Percentiles rank a stretch among this genome's conserved stretches.
Evolutionary conservation across 495 filamentous ascomycete species (phyloP).

Genomic region (Trypethelium eluteriae): DNA sequence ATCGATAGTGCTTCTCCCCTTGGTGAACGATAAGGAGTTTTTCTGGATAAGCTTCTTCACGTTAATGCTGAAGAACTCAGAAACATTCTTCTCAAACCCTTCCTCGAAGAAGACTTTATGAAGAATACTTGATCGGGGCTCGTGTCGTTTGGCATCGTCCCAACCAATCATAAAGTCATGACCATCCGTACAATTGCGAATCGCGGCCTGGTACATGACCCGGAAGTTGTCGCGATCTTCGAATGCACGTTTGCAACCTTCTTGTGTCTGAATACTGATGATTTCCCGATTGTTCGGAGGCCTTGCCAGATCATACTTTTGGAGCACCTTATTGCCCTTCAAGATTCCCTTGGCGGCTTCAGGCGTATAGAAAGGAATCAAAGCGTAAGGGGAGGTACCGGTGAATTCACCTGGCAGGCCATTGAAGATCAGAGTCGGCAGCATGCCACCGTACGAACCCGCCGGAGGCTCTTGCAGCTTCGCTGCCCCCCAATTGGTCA

Average conservation of each 20-base stretch:
- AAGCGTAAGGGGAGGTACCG: constrained; percentile 36
- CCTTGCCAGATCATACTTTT: constrained; percentile 34
- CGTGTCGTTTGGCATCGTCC: constrained; percentile 35
- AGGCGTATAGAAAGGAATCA: constrained; percentile 39
- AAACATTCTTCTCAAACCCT: constrained; percentile 35
- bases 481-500: constrained; percentile 33
- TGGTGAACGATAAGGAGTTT: constrained; percentile 33
- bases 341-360: constrained; percentile 44
- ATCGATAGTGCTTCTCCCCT: constrained; percentile 33
- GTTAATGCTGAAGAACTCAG: constrained; percentile 32
- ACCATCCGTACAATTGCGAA: constrained; percentile 32
- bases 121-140: constrained; percentile 31
- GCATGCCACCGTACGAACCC: constrained; percentile 34
- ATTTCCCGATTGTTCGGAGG: constrained; percentile 28
- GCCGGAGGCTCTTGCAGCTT: constrained; percentile 24
- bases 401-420: constrained; percentile 24
- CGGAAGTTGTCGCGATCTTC: constrained; percentile 38
- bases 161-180: constrained; percentile 41
- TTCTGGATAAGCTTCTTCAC: constrained; percentile 34
- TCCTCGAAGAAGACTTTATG: constrained; percentile 39
- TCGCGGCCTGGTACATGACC: constrained; percentile 37
- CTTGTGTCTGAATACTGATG: constrained; percentile 35
- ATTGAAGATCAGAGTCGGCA: constrained; percentile 28
- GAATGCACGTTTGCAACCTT: constrained; percentile 36
- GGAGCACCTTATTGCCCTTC: constrained; percentile 43